These are phyloP conservation scores for Gracilaria domingensis DNA, from an alignment of 23 red algal species.

Conservation along the genomic window DNA sequence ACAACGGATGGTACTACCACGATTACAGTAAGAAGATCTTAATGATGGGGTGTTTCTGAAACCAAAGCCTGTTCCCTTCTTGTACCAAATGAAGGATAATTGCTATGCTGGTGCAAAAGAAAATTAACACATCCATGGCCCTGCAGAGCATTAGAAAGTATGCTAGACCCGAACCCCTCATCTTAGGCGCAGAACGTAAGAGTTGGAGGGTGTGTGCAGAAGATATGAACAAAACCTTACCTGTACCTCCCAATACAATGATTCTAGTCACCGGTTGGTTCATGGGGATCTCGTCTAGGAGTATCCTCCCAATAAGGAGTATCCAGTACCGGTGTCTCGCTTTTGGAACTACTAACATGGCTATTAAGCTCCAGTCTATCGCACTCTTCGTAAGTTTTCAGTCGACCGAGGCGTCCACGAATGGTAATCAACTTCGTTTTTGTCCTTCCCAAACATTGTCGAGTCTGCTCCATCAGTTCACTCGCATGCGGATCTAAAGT, in stretches of 20 bases:
- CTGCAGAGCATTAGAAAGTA: no score
- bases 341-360: background rate
- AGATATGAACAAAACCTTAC: background rate
- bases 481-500: slow-evolving; percentile 52
- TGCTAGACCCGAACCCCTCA: no score
- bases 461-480: slow-evolving; percentile 45
- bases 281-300: background rate
- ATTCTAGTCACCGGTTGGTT: background rate
- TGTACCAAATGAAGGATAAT: no score
- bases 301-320: slow-evolving; percentile 5
- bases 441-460: slow-evolving; percentile 30
- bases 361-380: slow-evolving; percentile 35
- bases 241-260: background rate
- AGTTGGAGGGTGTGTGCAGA: background rate
- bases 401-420: slow-evolving; percentile 45
- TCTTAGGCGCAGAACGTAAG: no score
- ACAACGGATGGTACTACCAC: no score
- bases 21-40: no score
- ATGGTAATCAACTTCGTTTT: slow-evolving; percentile 55
- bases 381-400: slow-evolving; percentile 41
- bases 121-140: no score
- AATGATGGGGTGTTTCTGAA: no score
- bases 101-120: no score
- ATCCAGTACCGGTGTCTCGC: background rate
- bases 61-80: no score